A percentile compares a stretch with the other conserved stretches of the same genome.
Conservation (phyloP, 2,329 filamentous ascomycete genomes). For the Botrytis galanthina region DNA sequence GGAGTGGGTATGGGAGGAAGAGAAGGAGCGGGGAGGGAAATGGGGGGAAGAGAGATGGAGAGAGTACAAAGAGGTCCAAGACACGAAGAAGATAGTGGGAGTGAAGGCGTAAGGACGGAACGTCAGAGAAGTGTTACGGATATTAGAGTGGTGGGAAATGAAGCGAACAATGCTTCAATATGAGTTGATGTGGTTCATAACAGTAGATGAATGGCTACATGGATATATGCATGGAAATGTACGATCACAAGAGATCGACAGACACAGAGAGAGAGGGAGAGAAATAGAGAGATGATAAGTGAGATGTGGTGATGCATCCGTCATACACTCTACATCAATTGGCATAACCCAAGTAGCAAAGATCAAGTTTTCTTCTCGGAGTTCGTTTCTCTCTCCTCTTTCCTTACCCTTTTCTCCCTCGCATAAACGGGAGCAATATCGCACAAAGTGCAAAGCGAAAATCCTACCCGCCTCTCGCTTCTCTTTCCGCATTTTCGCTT, state of each 20-base stretch:
- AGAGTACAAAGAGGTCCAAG: conserved; percentile 45
- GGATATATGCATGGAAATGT: background rate
- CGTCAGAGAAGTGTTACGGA: conserved; percentile 17
- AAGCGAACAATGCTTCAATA: conserved; percentile 4
- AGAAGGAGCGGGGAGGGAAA: conserved; percentile 33
- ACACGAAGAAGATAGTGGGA: conserved; percentile 45
- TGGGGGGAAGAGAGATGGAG: conserved; percentile 51
- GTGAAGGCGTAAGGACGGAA: conserved; percentile 14
- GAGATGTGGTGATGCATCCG: background rate
- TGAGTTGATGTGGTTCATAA: background rate
- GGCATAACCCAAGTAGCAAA: background rate
- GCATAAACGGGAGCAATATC: background rate
- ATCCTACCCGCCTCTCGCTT: background rate
- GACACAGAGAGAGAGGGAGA: background rate
- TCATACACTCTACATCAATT: background rate
- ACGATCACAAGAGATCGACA: conserved; percentile 4
- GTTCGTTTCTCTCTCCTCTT: background rate
- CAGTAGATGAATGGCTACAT: too few species aligned
- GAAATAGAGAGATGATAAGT: background rate
- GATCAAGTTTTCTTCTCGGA: background rate
- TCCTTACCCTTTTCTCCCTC: background rate
- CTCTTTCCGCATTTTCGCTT: background rate
- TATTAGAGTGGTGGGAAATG: background rate
- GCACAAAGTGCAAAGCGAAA: background rate
- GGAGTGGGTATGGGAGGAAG: conserved; percentile 37